Evolutionary conservation across 2,329 filamentous ascomycete species (phyloP).

Genomic region (Talaromyces sp.): DNA sequence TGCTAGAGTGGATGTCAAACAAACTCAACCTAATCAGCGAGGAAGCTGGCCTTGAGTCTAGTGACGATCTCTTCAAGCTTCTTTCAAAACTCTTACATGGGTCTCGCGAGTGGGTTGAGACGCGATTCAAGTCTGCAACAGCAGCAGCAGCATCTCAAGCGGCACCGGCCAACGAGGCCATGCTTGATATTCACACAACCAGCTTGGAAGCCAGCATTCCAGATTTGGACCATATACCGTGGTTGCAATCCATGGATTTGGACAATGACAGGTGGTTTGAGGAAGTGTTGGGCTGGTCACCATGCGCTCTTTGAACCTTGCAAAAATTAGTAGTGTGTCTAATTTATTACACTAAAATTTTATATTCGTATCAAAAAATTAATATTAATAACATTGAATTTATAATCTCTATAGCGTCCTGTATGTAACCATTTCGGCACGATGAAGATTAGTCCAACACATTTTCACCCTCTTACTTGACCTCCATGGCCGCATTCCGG

Average conservation of each 20-base stretch:
- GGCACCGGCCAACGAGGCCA: neutral
- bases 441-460: too few relatives aligned
- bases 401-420: too few relatives aligned
- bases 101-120: slow-evolving; percentile 18
- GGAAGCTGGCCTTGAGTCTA: slow-evolving; percentile 22
- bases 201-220: slow-evolving; percentile 12
- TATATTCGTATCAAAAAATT: too few relatives aligned
- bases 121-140: slow-evolving; percentile 11
- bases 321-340: neutral
- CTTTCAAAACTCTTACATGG: slow-evolving; percentile 21
- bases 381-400: too few relatives aligned
- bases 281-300: slow-evolving; percentile 6
- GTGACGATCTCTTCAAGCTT: slow-evolving; percentile 22
- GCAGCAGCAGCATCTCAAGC: neutral
- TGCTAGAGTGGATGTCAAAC: slow-evolving; percentile 25
- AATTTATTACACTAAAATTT: neutral
- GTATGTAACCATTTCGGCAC: too few relatives aligned
- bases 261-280: slow-evolving; percentile 18
- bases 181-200: neutral
- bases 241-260: slow-evolving; percentile 26
- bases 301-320: neutral
- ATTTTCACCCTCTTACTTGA: too few relatives aligned
- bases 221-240: slow-evolving; percentile 21
- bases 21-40: slow-evolving; percentile 21
- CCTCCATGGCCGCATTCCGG: neutral